Base-by-base conservation (phyloP, 2,329 filamentous ascomycete species). In the Parafenestella ontariensis region DNA sequence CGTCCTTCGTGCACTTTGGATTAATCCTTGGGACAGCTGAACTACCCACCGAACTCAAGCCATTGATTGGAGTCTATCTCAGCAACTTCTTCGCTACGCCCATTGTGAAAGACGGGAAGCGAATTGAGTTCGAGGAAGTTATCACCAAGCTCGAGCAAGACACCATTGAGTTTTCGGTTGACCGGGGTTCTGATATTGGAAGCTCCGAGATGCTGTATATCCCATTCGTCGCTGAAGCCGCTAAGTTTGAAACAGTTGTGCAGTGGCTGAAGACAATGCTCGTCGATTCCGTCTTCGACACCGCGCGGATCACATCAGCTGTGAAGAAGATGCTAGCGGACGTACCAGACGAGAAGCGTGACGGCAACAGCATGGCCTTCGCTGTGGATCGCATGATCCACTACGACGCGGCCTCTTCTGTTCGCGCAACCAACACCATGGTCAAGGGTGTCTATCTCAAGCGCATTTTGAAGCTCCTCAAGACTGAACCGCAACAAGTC, bases 11-110 rank as follows among this genome's bases (percentile, higher is more conserved):
- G 6, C 89, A 94, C 65, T 84, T 98, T 53, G 89, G 87, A 43
- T 77, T 98, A 20, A 86, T 95, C 51, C 81, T 98, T 45, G 91
- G 91, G 47, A 96, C 92, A 0, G 84, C 87, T 1, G 81, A 86
- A 28, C 81, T 97, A 1, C 91, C 93, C 0, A 83, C 89, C n/a
- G 85, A 93, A 59, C 83, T 94, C 54, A 92, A 94, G 71, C 95
- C 95, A 3, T 78, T 99, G 20, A 81, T 98, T 43, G 84, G 89
- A 3, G 83, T 98, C 36, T 98, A 96, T 70, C 88, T 87, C 26
- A 91, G 93, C 70, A 95, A 94, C 70, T 96, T 98, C 80, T 99
- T 98, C 82, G 94, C 92, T 71, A 92, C 92, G 0, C 95, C 94
- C 2, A 88, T 99, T 55, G 82, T 84, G 66, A 87, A 88, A 26